A percentile compares a stretch with the other conserved stretches of the same genome.
Conservation (phyloP, 2,329 filamentous ascomycete species). For the Sporothrix protearum region DNA sequence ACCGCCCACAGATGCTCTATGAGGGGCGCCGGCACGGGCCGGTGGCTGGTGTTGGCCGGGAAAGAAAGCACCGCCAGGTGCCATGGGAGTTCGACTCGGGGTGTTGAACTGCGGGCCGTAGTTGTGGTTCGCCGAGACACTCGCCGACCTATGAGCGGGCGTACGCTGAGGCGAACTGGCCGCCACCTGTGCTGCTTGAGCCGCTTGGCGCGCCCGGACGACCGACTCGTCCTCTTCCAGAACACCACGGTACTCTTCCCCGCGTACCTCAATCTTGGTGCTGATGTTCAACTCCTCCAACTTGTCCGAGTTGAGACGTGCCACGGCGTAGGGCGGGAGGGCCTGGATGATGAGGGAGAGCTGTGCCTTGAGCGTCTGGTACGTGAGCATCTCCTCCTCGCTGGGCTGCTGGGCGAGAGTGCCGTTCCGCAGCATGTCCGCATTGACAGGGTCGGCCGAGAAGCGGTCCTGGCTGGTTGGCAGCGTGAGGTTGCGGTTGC, state of each 20-base stretch:
- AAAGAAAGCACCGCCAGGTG: slow-evolving; percentile 40
- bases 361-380: slow-evolving; percentile 72
- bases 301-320: slow-evolving; percentile 81
- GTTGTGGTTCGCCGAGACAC: slow-evolving; percentile 43
- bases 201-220: slow-evolving; percentile 38
- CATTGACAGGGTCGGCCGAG: slow-evolving; percentile 59
- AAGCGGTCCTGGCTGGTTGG: slow-evolving; percentile 61
- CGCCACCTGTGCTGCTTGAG: slow-evolving; percentile 30
- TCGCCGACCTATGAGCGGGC: slow-evolving; percentile 33
- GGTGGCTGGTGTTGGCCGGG: slow-evolving; percentile 39
- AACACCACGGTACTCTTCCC: slow-evolving; percentile 69
- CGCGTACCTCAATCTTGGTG: slow-evolving; percentile 70
- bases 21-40: slow-evolving; percentile 39
- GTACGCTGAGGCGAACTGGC: slow-evolving; percentile 34
- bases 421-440: slow-evolving; percentile 65
- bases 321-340: slow-evolving; percentile 78
- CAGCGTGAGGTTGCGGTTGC: slow-evolving; percentile 69
- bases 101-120: slow-evolving; percentile 48
- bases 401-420: slow-evolving; percentile 62
- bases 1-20: slow-evolving; percentile 39
- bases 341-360: slow-evolving; percentile 68
- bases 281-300: slow-evolving; percentile 79
- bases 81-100: slow-evolving; percentile 44
- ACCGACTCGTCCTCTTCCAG: slow-evolving; percentile 78
- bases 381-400: slow-evolving; percentile 58